A percentile compares a stretch with the other conserved stretches of the same genome.
Conservation (phyloP, 2,329 filamentous ascomycete species). For the Trichoderma harzianum region DNA sequence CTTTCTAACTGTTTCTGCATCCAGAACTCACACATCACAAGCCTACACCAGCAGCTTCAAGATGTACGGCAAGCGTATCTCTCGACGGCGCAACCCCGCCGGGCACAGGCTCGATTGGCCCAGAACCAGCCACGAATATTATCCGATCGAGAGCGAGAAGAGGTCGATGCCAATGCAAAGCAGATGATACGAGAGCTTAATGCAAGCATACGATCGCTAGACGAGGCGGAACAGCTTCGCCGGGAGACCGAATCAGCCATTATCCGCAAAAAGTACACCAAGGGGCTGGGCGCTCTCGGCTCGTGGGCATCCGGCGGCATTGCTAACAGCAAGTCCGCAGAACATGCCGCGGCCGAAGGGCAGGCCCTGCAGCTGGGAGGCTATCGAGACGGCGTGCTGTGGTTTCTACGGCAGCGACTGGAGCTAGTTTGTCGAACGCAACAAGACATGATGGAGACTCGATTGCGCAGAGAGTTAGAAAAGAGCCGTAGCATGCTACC, state of each 20-base stretch:
- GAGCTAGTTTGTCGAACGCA: constrained; percentile 76
- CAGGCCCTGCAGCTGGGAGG: constrained; percentile 61
- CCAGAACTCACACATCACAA: constrained; percentile 80
- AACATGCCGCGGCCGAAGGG: constrained; percentile 71
- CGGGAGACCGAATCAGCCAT: constrained; percentile 70
- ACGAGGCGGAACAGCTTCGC: constrained; percentile 77
- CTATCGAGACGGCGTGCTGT: constrained; percentile 79
- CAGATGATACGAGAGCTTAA: constrained; percentile 82
- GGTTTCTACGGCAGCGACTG: constrained; percentile 72
- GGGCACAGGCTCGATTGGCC: constrained; percentile 46
- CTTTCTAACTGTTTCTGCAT: not conserved
- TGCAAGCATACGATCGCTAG: constrained; percentile 71
- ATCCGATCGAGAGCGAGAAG: constrained; percentile 77
- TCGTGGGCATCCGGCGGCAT: constrained; percentile 63
- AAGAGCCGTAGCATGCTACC: constrained; percentile 77
- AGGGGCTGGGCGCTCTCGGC: constrained; percentile 61
- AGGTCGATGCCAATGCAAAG: constrained; percentile 84
- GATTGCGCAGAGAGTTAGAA: constrained; percentile 80
- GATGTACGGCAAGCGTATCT: constrained; percentile 88
- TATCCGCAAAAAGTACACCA: constrained; percentile 66
- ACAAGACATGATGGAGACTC: constrained; percentile 87
- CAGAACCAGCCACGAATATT: constrained; percentile 54
- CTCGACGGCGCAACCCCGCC: constrained; percentile 67
- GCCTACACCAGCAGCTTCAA: constrained; percentile 74
- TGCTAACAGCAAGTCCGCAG: constrained; percentile 49